Evolutionary conservation across 2,329 filamentous ascomycete species (phyloP).

Genomic region (Lachnellula occidentalis): DNA sequence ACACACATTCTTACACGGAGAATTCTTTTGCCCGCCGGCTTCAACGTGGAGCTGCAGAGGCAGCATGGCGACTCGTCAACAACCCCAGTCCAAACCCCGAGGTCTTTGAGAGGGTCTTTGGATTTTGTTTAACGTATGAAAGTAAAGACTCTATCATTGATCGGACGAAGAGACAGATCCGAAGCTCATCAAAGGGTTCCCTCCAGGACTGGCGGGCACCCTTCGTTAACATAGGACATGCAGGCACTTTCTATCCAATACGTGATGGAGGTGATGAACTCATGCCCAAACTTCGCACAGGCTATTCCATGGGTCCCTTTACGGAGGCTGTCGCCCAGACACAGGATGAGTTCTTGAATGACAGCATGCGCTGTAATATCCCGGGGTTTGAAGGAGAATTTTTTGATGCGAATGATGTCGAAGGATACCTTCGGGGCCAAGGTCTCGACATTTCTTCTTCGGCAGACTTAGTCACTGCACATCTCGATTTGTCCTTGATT

Average conservation of each 20-base stretch:
- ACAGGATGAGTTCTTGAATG: constrained; percentile 40
- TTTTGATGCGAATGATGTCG: constrained; percentile 71
- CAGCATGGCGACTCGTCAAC: constrained; percentile 52
- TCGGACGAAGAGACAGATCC: constrained; percentile 32
- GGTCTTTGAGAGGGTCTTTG: constrained; percentile 55
- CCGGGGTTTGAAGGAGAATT: constrained; percentile 68
- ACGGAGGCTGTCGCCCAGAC: constrained; percentile 34
- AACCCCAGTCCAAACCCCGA: constrained; percentile 40
- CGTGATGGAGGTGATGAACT: constrained; percentile 18
- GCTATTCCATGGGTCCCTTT: constrained; percentile 47
- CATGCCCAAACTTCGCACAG: constrained; percentile 28
- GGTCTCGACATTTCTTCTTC: constrained; percentile 58
- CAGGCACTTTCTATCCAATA: constrained; percentile 57
- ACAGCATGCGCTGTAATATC: constrained; percentile 47
- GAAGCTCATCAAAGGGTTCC: constrained; percentile 32
- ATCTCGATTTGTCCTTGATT: constrained; percentile 39
- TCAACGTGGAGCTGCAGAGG: constrained; percentile 60
- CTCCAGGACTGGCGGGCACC: constrained; percentile 56
- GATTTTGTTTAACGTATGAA: constrained; percentile 62
- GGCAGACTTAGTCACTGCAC: constrained; percentile 54
- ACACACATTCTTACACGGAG: constrained; percentile 58
- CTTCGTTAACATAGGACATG: constrained; percentile 60
- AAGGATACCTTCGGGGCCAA: constrained; percentile 62
- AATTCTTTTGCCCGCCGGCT: constrained; percentile 65
- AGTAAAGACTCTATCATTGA: constrained; percentile 41